Evolutionary conservation across 352 stramenopile species (phyloP).

Genomic region (Phytophthora hibernalis): DNA sequence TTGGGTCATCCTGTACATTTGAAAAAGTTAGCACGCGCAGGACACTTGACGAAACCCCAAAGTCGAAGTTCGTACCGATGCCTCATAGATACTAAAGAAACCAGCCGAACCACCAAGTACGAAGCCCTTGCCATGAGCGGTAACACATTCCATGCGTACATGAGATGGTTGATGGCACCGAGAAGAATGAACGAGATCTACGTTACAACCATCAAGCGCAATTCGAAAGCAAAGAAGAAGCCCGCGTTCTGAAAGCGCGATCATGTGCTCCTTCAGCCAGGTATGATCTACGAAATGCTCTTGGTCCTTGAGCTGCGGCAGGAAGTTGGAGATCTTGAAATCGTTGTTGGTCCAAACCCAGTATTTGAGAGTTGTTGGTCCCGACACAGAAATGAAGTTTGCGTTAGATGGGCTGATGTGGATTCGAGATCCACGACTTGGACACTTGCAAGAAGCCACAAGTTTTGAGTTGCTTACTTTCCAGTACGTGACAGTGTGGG

Average conservation of each 20-base stretch:
- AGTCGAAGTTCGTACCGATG: constrained; percentile 46
- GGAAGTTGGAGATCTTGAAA: constrained; percentile 82
- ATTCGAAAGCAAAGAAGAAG: constrained; percentile 72
- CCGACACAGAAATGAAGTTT: constrained; percentile 81
- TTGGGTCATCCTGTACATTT: constrained; percentile 65
- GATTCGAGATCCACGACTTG: constrained; percentile 68
- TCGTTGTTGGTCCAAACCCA: constrained; percentile 83
- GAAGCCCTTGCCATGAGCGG: constrained; percentile 72
- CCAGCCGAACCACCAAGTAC: constrained; percentile 74
- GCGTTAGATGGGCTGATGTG: constrained; percentile 73
- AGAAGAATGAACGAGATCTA: constrained; percentile 75
- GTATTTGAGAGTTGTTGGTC: constrained; percentile 78
- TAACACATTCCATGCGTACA: constrained; percentile 77
- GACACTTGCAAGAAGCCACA: constrained; percentile 71
- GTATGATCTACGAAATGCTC: constrained; percentile 86
- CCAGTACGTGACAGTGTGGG: constrained; percentile 82
- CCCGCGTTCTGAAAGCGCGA: constrained; percentile 72
- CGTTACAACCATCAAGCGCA: constrained; percentile 52
- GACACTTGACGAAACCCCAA: no score
- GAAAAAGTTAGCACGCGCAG: background rate
- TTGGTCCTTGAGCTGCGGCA: constrained; percentile 76
- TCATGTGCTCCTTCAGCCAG: constrained; percentile 78
- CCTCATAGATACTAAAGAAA: constrained; percentile 83
- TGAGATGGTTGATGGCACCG: constrained; percentile 71
- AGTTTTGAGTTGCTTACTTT: constrained; percentile 84